Conservation (phyloP, 352 stramenopile genomes). For the Phytophthora agathidicida region DNA sequence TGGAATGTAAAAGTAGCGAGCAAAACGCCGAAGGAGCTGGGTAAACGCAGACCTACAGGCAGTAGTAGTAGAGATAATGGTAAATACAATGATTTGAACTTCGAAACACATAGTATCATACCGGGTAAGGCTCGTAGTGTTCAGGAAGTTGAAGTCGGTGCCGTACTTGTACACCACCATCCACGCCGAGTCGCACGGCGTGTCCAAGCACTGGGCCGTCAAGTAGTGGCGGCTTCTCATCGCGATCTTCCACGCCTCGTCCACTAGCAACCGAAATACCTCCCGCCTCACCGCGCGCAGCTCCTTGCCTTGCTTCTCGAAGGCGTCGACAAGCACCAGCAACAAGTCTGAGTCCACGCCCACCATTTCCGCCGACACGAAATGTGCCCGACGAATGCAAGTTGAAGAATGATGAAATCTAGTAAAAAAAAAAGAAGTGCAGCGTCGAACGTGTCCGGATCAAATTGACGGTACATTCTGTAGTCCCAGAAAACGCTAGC, state of each 20-base stretch:
- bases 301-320: background rate
- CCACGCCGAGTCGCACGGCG: background rate
- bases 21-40: background rate
- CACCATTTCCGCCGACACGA: no score
- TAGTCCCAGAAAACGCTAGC: no score
- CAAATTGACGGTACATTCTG: slow-evolving; percentile 9
- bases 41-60: background rate
- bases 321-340: background rate
- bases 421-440: no score
- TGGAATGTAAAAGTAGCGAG: slow-evolving; percentile 4
- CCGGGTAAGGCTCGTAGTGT: slow-evolving; percentile 5
- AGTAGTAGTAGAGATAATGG: background rate
- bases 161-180: slow-evolving; percentile 3
- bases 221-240: slow-evolving; percentile 4
- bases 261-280: background rate
- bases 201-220: slow-evolving; percentile 1
- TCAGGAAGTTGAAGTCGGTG: slow-evolving; percentile 6
- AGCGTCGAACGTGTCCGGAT: background rate
- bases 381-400: no score
- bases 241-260: background rate
- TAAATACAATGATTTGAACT: background rate
- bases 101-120: no score
- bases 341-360: background rate
- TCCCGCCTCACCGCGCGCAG: background rate
- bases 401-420: slow-evolving; percentile 10